A percentile compares a stretch with the other conserved stretches of the same genome.
phyloP scores from a whole-genome alignment of 148 eudicot genomes.

The Silene uniflora region DNA sequence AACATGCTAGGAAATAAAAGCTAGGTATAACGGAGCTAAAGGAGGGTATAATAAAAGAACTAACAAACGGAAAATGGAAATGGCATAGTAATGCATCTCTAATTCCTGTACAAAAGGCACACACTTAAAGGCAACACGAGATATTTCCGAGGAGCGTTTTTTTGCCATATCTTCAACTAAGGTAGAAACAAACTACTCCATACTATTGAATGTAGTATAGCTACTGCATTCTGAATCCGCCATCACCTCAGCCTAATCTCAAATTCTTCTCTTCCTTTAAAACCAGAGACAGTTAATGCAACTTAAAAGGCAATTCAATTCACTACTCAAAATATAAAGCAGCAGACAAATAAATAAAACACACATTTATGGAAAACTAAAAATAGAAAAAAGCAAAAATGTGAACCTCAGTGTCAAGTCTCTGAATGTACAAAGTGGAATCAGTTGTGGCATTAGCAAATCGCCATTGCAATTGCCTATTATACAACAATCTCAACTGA shows the following conservation, averaged over 20 bases:
- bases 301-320: background rate
- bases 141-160: no score
- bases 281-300: background rate
- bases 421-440: conserved; percentile 52
- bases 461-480: conserved; percentile 87
- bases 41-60: no score
- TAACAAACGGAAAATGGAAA: no score
- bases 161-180: no score
- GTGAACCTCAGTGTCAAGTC: conserved; percentile 53
- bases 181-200: background rate
- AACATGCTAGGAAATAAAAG: no score
- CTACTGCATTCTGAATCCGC: background rate
- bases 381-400: background rate
- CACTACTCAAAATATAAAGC: conserved; percentile 5
- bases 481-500: conserved; percentile 71
- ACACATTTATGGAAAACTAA: background rate
- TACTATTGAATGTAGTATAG: background rate
- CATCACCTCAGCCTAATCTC: background rate
- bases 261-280: background rate
- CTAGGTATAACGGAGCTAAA: no score
- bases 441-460: conserved; percentile 75
- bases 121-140: no score
- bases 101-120: no score
- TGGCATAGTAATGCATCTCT: no score
- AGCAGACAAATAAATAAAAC: background rate